Conservation (phyloP, 2,329 filamentous ascomycete species). For the Botrytis medusae region DNA sequence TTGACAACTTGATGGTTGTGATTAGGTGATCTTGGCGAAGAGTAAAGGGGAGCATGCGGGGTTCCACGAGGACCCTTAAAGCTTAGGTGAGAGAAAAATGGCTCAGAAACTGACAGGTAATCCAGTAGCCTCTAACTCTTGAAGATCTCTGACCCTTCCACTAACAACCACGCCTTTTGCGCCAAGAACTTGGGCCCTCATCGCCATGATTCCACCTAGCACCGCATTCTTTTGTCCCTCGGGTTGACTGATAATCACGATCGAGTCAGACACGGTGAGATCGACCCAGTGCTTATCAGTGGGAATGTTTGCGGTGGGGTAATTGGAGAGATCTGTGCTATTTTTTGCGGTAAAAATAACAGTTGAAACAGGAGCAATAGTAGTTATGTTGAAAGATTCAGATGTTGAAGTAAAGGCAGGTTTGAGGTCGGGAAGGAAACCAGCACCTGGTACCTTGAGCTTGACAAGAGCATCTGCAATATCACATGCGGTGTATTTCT, state of each 20-base stretch:
- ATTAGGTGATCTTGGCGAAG: background rate
- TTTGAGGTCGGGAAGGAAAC: slow-evolving; percentile 61
- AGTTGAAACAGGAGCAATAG: slow-evolving; percentile 56
- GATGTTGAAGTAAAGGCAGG: slow-evolving; percentile 32
- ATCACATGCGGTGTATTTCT: slow-evolving; percentile 52
- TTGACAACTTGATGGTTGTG: background rate
- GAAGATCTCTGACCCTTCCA: slow-evolving; percentile 66
- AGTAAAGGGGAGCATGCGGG: background rate
- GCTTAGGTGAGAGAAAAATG: background rate
- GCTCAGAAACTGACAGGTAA: slow-evolving; percentile 51
- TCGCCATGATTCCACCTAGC: slow-evolving; percentile 75
- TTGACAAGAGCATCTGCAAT: slow-evolving; percentile 73
- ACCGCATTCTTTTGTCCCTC: slow-evolving; percentile 65
- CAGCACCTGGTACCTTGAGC: slow-evolving; percentile 64
- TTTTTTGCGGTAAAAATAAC: slow-evolving; percentile 63
- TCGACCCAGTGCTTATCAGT: slow-evolving; percentile 68
- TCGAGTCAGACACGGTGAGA: slow-evolving; percentile 55
- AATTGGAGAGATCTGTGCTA: slow-evolving; percentile 39
- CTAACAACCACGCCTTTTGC: slow-evolving; percentile 64
- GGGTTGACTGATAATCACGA: slow-evolving; percentile 68
- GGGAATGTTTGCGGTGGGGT: slow-evolving; percentile 51
- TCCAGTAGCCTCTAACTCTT: slow-evolving; percentile 54
- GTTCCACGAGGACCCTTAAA: background rate
- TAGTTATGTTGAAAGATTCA: slow-evolving; percentile 31
- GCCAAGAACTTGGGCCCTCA: slow-evolving; percentile 63